A percentile compares a stretch with the other conserved stretches of the same genome.
Evolutionary conservation across 257 asterid genomes (phyloP).

Genomic region (Fraxinus excelsior): DNA sequence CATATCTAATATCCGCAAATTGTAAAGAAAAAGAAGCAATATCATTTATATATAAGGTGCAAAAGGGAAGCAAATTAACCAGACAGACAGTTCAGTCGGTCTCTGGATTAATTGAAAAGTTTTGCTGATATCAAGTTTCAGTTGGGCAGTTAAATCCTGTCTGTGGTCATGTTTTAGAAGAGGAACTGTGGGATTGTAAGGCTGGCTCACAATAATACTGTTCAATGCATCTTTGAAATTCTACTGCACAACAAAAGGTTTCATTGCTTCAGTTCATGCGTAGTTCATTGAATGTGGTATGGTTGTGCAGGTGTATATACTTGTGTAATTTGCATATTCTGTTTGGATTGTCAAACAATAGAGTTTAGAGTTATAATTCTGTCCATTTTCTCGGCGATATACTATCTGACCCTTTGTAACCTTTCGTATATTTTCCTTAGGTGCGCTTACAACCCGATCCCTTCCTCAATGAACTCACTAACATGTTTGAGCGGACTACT

Average conservation of each 20-base stretch:
- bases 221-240: background rate
- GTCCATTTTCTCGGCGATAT: background rate
- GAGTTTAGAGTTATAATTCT: background rate
- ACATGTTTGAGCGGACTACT: slow-evolving; percentile 76
- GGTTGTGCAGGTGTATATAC: background rate
- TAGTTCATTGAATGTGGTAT: background rate
- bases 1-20: too few species aligned
- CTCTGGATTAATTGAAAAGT: background rate
- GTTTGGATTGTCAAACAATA: background rate
- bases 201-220: background rate
- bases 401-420: background rate
- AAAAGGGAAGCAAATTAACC: background rate
- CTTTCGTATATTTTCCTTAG: slow-evolving; percentile 35
- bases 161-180: background rate
- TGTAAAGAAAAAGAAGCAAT: background rate
- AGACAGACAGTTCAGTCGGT: background rate
- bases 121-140: background rate
- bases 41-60: background rate
- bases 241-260: background rate
- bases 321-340: background rate
- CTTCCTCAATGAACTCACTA: slow-evolving; percentile 74
- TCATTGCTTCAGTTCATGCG: background rate
- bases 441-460: slow-evolving; percentile 82
- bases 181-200: background rate
- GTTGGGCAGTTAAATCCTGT: background rate